Evolutionary conservation across 2,329 filamentous ascomycete species (phyloP).

Genomic region (Keithomyces neogunnii): DNA sequence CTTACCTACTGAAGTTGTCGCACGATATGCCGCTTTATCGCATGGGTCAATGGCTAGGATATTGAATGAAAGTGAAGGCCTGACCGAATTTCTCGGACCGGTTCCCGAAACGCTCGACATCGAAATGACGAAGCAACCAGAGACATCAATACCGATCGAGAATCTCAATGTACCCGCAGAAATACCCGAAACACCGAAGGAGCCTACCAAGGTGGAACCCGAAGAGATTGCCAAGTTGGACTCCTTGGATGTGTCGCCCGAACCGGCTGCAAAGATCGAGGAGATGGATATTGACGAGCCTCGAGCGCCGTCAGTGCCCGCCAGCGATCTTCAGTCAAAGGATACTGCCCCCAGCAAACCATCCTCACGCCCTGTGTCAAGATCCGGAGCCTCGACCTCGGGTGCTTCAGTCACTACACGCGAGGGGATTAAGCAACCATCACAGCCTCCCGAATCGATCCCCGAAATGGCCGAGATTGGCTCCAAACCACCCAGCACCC

Average conservation of each 20-base stretch:
- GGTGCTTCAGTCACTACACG: background rate
- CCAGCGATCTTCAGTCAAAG: constrained; percentile 3
- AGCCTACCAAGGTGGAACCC: constrained; percentile 1
- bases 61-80: constrained; percentile 33
- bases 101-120: constrained; percentile 12
- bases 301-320: background rate
- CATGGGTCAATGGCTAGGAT: constrained; percentile 41
- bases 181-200: background rate
- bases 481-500: constrained; percentile 34
- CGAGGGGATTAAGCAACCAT: background rate
- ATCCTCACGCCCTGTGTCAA: constrained; percentile 3
- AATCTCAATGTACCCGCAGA: background rate
- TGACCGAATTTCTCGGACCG: constrained; percentile 34
- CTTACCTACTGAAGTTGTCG: constrained; percentile 31
- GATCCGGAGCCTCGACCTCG: background rate
- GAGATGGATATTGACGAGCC: constrained; percentile 31
- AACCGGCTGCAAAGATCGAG: constrained; percentile 24
- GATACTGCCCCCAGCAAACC: background rate
- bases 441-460: constrained; percentile 1
- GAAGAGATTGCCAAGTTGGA: background rate
- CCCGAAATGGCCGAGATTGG: constrained; percentile 20
- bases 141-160: background rate
- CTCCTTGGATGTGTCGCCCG: constrained; percentile 2
- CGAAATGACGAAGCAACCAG: background rate
- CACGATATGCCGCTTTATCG: constrained; percentile 38